phyloP scores from a whole-genome alignment of 768 basidiomycete genomes.

The Tubosaeta sp. region DNA sequence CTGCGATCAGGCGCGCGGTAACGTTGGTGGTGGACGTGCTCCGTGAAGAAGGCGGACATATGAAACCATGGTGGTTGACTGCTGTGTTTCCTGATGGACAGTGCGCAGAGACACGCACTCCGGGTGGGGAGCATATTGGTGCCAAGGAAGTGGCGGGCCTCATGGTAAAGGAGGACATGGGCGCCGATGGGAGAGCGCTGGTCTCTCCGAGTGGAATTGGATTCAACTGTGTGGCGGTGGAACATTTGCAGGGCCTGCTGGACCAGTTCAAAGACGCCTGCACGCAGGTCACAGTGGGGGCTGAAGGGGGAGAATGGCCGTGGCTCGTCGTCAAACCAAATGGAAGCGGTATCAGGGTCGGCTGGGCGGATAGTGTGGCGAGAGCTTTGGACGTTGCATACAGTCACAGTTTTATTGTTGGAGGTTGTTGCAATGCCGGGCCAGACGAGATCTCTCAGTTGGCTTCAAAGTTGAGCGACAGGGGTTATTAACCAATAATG shows the following conservation, averaged over 20 bases:
- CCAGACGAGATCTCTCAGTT: conserved; percentile 46
- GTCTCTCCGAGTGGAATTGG: conserved; percentile 54
- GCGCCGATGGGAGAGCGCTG: conserved; percentile 9
- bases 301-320: conserved; percentile 26
- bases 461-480: background rate
- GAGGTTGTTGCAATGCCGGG: conserved; percentile 67
- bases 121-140: conserved; percentile 21
- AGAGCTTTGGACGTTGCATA: conserved; percentile 20
- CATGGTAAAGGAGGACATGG: conserved; percentile 30
- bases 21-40: conserved; percentile 28
- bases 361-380: conserved; percentile 37
- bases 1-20: conserved; percentile 63
- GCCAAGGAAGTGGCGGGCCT: conserved; percentile 42
- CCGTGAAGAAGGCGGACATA: conserved; percentile 12
- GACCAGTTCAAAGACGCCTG: conserved; percentile 31
- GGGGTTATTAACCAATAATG: conserved; percentile 10
- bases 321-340: conserved; percentile 73
- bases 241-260: conserved; percentile 40
- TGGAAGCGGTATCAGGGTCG: conserved; percentile 37
- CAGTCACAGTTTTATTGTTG: conserved; percentile 41
- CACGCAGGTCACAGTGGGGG: conserved; percentile 8
- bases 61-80: conserved; percentile 75
- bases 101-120: conserved; percentile 38
- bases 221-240: conserved; percentile 65
- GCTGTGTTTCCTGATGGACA: conserved; percentile 54